phyloP scores from a whole-genome alignment of 805 yeast genomes.

The Hanseniaspora opuntiae region DNA sequence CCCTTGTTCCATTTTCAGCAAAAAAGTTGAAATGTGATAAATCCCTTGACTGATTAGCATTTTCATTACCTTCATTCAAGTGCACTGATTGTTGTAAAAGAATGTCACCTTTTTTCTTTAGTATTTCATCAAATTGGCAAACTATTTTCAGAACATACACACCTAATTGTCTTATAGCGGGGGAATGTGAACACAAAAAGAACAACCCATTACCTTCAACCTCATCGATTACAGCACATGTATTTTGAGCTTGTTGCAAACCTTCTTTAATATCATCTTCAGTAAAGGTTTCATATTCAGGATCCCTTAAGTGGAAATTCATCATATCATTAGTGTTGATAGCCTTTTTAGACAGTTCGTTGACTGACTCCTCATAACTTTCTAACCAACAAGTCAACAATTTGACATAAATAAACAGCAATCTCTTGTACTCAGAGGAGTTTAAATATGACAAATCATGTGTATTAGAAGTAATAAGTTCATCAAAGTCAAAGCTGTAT shows the following conservation, averaged over 20 bases:
- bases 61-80: not conserved
- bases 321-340: not conserved
- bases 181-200: constrained; percentile 79
- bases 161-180: constrained; percentile 59
- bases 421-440: constrained; percentile 44
- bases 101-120: constrained; percentile 37
- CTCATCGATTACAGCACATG: constrained; percentile 79
- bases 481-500: constrained; percentile 67
- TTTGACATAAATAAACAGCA: constrained; percentile 63
- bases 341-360: constrained; percentile 22
- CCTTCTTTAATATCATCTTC: constrained; percentile 31
- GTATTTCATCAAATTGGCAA: constrained; percentile 76
- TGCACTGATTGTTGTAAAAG: not conserved
- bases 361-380: constrained; percentile 35
- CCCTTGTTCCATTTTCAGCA: constrained; percentile 63
- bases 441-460: constrained; percentile 46
- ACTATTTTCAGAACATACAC: constrained; percentile 60
- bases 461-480: constrained; percentile 38
- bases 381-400: constrained; percentile 71
- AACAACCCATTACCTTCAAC: constrained; percentile 92
- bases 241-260: constrained; percentile 61
- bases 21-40: constrained; percentile 49
- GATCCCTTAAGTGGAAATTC: constrained; percentile 10
- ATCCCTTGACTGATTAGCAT: constrained; percentile 34
- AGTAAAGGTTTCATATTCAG: constrained; percentile 10